These are phyloP conservation scores for Pseudopithomyces maydicus DNA, from an alignment of 2,329 filamentous ascomycete species.

Conservation along the genomic window DNA sequence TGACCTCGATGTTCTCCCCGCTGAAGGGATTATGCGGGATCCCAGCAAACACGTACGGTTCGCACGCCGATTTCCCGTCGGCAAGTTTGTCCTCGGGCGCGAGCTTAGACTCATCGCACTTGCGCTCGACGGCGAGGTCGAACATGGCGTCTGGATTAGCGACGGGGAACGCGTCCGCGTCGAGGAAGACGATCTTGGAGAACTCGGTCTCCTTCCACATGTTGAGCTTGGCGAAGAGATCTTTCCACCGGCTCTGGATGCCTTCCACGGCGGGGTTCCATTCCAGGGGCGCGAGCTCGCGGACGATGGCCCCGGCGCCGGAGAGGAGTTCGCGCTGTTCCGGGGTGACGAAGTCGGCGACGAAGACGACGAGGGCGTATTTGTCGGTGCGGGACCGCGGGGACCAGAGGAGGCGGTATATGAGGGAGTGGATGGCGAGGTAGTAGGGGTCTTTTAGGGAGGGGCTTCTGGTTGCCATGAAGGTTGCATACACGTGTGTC, in stretches of 20 bases:
- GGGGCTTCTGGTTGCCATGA: slow-evolving; percentile 36
- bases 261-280: slow-evolving; percentile 32
- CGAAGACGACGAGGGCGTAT: slow-evolving; percentile 40
- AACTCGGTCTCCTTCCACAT: slow-evolving; percentile 43
- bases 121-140: slow-evolving; percentile 22
- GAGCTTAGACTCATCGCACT: slow-evolving; percentile 28
- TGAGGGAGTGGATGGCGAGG: slow-evolving; percentile 38
- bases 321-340: slow-evolving; percentile 36
- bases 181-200: slow-evolving; percentile 36
- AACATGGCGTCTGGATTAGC: slow-evolving; percentile 38
- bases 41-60: slow-evolving; percentile 36
- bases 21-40: slow-evolving; percentile 25
- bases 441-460: slow-evolving; percentile 43
- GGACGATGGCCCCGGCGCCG: slow-evolving; percentile 40
- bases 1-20: slow-evolving; percentile 26
- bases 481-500: slow-evolving; percentile 37
- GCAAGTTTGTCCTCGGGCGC: slow-evolving; percentile 28
- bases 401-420: slow-evolving; percentile 41
- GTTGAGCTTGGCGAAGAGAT: slow-evolving; percentile 43
- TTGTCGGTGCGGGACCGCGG: slow-evolving; percentile 28
- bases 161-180: slow-evolving; percentile 41
- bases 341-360: slow-evolving; percentile 36
- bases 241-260: slow-evolving; percentile 34
- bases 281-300: slow-evolving; percentile 33
- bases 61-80: slow-evolving; percentile 29